phyloP scores from a whole-genome alignment of 148 eudicot species.

The Gaultheria prostrata region DNA sequence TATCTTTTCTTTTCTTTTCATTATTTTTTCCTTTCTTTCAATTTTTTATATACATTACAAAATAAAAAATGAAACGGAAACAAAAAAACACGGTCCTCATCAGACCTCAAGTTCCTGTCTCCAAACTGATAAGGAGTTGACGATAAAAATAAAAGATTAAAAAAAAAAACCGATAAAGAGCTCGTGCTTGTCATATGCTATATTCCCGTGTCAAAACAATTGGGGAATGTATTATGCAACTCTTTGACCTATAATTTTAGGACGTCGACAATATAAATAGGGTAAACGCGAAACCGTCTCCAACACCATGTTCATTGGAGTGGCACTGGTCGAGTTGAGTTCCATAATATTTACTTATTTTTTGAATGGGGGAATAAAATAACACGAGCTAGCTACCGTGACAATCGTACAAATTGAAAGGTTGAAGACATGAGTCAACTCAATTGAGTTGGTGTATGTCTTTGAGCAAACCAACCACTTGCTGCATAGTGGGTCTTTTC shows the following conservation, averaged over 20 bases:
- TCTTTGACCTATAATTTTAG: background rate
- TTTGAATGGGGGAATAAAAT: background rate
- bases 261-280: background rate
- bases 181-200: constrained; percentile 22
- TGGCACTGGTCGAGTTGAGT: too few relatives aligned
- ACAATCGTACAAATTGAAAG: background rate
- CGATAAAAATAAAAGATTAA: too few relatives aligned
- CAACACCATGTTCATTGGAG: background rate
- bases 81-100: background rate
- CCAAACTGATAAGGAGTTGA: background rate
- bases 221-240: background rate
- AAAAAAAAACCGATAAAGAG: background rate
- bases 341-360: background rate
- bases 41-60: background rate
- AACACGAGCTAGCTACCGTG: background rate
- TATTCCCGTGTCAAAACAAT: background rate
- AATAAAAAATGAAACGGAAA: background rate
- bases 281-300: background rate
- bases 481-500: constrained; percentile 91
- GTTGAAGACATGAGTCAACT: constrained; percentile 4
- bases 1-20: background rate
- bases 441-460: constrained; percentile 49
- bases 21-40: background rate
- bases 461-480: constrained; percentile 82
- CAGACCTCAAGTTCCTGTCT: background rate